Evolutionary conservation across 257 asterid species (phyloP), one percentile per base, ranked within the genome.

Genomic region (Plantago elongata): DNA sequence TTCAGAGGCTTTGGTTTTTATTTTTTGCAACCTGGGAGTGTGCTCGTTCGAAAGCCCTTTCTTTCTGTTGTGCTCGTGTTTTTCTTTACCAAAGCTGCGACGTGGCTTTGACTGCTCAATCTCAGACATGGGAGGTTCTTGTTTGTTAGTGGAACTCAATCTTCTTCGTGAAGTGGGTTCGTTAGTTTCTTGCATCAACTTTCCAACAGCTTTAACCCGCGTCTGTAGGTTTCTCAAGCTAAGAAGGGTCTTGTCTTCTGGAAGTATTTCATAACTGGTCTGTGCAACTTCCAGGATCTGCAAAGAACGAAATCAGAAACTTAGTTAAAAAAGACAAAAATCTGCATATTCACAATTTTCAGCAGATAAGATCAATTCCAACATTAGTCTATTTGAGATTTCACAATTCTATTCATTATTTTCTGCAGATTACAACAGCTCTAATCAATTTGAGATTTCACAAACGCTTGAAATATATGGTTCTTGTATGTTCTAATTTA

Each of bases 161-260:
- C 76, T 61, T 68, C 65, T 73, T 47, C 44, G 70, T 56, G 45
- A 15, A 50, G 66, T 44, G 37, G 81, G 84, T 54, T 45, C 78
- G 54, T 60, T 79, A 42, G 65, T 78, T 66, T 77, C 87, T 61
- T 83, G 83, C 64, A 83, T 79, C 76, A 69, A 45, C 69, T 80
- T 82, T 54, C 84, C 81, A 8, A 90, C 81, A 9, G 75, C 80
- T 75, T 78, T 80, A 15, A 88, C 84, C 69, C 88, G 82, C 38
- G 55, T 68, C 59, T 73, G 84, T 73, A 90, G 69, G 66, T 75
- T 79, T 72, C 78, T 86, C 79, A 90, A 77, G 71, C 76, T 83
- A 16, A 69, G 59, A 22, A 72, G 79, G 49, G 74, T 51, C 62
- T 77, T 78, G 70, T 72, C 79, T 40, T 74, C 84, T 37, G 17